A percentile compares a stretch with the other conserved stretches of the same genome.
phyloP scores from a whole-genome alignment of 768 basidiomycete genomes.

The Boletus subcaerulescens region DNA sequence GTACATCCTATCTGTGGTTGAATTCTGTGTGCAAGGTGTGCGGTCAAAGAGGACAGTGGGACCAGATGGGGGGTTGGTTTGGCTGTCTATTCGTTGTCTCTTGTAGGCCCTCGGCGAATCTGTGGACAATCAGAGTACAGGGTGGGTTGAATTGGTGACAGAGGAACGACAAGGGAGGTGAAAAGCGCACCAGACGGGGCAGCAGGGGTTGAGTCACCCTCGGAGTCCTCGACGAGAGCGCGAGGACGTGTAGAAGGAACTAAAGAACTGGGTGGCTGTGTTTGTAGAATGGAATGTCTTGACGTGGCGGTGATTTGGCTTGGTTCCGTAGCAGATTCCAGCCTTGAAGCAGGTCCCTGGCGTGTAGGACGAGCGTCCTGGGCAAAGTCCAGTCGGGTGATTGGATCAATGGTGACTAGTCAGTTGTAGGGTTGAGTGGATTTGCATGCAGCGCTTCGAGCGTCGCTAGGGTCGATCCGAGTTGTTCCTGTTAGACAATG shows the following conservation, averaged over 20 bases:
- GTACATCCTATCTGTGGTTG: slow-evolving; percentile 46
- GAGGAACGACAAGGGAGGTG: not conserved
- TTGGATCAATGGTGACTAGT: slow-evolving; percentile 64
- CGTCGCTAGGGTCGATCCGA: slow-evolving; percentile 24
- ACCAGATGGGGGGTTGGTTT: slow-evolving; percentile 34
- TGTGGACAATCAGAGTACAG: slow-evolving; percentile 19
- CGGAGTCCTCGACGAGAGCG: slow-evolving; percentile 57
- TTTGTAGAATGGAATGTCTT: slow-evolving; percentile 25
- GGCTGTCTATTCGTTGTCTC: slow-evolving; percentile 60
- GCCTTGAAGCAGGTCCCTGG: slow-evolving; percentile 44
- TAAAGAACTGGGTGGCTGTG: slow-evolving; percentile 38
- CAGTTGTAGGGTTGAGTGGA: slow-evolving; percentile 16
- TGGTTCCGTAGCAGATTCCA: slow-evolving; percentile 41
- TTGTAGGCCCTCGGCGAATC: slow-evolving; percentile 61
- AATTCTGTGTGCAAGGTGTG: slow-evolving; percentile 24
- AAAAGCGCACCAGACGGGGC: slow-evolving; percentile 23
- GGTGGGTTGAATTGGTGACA: slow-evolving; percentile 2
- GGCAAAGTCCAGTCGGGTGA: slow-evolving; percentile 51
- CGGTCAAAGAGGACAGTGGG: slow-evolving; percentile 27
- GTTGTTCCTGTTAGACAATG: slow-evolving; percentile 15
- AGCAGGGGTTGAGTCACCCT: slow-evolving; percentile 31
- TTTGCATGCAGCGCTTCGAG: slow-evolving; percentile 26
- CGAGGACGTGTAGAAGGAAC: slow-evolving; percentile 65
- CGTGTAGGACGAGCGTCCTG: slow-evolving; percentile 50
- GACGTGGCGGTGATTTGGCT: slow-evolving; percentile 26